These are phyloP conservation scores for Penicillium fuscoglaucum DNA, from an alignment of 2,329 filamentous ascomycete genomes.

Conservation along the genomic window DNA sequence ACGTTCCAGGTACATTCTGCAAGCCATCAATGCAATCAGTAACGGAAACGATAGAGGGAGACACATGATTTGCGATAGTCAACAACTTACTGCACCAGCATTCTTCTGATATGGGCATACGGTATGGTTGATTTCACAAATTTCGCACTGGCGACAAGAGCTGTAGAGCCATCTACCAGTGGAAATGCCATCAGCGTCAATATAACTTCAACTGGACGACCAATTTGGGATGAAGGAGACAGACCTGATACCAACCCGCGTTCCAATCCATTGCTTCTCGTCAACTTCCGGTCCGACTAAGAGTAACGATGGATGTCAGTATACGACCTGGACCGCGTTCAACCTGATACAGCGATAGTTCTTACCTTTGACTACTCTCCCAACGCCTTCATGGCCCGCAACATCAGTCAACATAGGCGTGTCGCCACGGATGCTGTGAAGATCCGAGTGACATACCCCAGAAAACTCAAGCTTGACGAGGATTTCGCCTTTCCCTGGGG, in stretches of 20 bases:
- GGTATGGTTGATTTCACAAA: conserved; percentile 41
- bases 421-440: conserved; percentile 47
- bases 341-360: background rate
- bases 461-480: conserved; percentile 51
- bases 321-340: too few species aligned
- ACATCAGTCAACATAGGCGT: conserved; percentile 48
- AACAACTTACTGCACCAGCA: conserved; percentile 35
- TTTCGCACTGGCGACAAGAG: conserved; percentile 41
- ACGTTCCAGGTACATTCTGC: conserved; percentile 41
- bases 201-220: background rate
- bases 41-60: background rate
- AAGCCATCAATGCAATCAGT: background rate
- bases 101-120: conserved; percentile 43
- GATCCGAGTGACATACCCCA: conserved; percentile 51
- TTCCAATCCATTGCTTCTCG: conserved; percentile 32
- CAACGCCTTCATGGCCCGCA: conserved; percentile 51
- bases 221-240: conserved; percentile 5
- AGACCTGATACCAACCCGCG: conserved; percentile 36
- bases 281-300: conserved; percentile 33
- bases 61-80: background rate
- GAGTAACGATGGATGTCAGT: background rate
- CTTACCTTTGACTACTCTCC: conserved; percentile 41
- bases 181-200: background rate
- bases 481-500: conserved; percentile 43
- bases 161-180: conserved; percentile 39